Percentiles rank a stretch among this genome's conserved stretches.
Conservation (phyloP, 2,329 filamentous ascomycete species). For the Venturia aucupariae region DNA sequence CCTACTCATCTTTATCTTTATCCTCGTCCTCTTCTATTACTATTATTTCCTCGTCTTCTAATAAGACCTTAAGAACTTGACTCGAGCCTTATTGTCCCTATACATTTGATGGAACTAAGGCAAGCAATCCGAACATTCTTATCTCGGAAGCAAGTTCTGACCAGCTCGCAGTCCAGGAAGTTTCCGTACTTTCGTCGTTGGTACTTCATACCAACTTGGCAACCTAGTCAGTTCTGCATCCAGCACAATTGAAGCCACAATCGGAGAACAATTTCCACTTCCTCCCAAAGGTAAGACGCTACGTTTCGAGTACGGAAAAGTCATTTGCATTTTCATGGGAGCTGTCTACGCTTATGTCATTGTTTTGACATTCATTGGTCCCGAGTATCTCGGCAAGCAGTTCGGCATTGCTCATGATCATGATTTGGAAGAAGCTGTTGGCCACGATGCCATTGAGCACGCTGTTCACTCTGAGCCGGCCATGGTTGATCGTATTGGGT, state of each 20-base stretch:
- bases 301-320: constrained; percentile 57
- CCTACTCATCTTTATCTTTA: too few species aligned
- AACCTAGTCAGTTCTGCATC: constrained; percentile 63
- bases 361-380: constrained; percentile 45
- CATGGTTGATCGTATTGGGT: neutral
- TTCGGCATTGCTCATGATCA: constrained; percentile 24
- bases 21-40: too few species aligned
- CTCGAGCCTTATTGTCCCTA: too few species aligned
- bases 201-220: constrained; percentile 63
- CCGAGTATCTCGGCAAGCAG: constrained; percentile 34
- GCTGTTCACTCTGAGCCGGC: neutral
- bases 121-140: neutral
- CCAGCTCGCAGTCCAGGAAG: constrained; percentile 58
- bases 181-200: constrained; percentile 66
- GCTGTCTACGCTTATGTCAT: constrained; percentile 62
- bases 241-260: constrained; percentile 66
- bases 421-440: constrained; percentile 24
- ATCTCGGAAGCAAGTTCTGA: constrained; percentile 22
- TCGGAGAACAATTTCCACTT: constrained; percentile 67
- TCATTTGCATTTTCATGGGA: constrained; percentile 87
- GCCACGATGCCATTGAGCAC: constrained; percentile 14
- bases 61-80: too few species aligned
- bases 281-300: constrained; percentile 30
- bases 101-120: constrained; percentile 64
- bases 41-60: too few species aligned